Evolutionary conservation across 306 rosid genomes (phyloP).

Genomic region (Alnus rubra): DNA sequence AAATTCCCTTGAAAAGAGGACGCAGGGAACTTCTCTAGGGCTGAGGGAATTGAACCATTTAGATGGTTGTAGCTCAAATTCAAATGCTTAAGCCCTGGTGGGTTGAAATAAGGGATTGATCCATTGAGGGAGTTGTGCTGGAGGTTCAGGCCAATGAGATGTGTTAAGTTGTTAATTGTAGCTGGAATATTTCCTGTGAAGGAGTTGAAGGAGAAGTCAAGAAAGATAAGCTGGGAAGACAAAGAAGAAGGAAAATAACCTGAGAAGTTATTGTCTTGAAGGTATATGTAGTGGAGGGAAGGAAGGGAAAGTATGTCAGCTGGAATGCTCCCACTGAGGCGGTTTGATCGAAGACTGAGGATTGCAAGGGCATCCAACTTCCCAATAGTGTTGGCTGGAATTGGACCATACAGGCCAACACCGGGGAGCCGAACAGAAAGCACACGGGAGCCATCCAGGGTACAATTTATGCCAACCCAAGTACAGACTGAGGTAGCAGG

Average conservation of each 20-base stretch:
- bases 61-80: conserved; percentile 76
- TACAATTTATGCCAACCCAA: conserved; percentile 82
- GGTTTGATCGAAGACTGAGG: conserved; percentile 81
- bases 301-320: conserved; percentile 65
- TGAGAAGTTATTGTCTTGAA: conserved; percentile 66
- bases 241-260: conserved; percentile 61
- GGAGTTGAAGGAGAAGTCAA: conserved; percentile 77
- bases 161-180: conserved; percentile 45
- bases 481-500: conserved; percentile 56
- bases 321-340: conserved; percentile 67
- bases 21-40: conserved; percentile 52
- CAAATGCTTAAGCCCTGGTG: conserved; percentile 51
- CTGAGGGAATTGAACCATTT: conserved; percentile 68
- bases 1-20: conserved; percentile 70
- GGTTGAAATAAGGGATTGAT: conserved; percentile 59
- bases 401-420: conserved; percentile 57
- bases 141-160: conserved; percentile 53
- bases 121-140: conserved; percentile 73
- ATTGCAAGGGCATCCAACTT: conserved; percentile 55
- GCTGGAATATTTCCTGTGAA: conserved; percentile 67
- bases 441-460: conserved; percentile 46
- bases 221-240: conserved; percentile 48
- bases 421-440: conserved; percentile 68
- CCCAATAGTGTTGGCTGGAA: conserved; percentile 68
- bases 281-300: conserved; percentile 56